Percentiles rank a stretch among this genome's conserved stretches.
These are phyloP conservation scores for Terfezia boudieri DNA, from an alignment of 495 filamentous ascomycete genomes.

Conservation along the genomic window DNA sequence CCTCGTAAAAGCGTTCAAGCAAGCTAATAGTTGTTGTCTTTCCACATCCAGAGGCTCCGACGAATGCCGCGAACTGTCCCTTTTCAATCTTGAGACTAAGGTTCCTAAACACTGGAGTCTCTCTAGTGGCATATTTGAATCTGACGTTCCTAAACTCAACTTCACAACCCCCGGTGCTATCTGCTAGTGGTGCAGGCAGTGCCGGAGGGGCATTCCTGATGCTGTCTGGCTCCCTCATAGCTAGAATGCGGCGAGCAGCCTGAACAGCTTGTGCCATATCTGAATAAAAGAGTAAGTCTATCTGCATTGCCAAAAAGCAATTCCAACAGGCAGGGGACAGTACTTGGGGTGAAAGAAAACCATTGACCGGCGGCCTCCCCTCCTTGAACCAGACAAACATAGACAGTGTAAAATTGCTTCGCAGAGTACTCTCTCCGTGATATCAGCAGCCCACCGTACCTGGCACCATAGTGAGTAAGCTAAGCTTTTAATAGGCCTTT, in stretches of 20 bases:
- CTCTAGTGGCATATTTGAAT: conserved; percentile 36
- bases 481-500: too few species aligned
- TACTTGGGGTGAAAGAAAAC: conserved; percentile 5
- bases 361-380: conserved; percentile 13
- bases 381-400: conserved; percentile 19
- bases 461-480: too few species aligned
- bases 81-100: conserved; percentile 36
- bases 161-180: conserved; percentile 23
- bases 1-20: conserved; percentile 32
- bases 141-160: conserved; percentile 34
- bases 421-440: conserved; percentile 9
- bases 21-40: conserved; percentile 47
- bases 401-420: conserved; percentile 20
- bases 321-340: neutral
- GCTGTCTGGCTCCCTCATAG: neutral
- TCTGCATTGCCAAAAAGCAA: neutral
- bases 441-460: conserved; percentile 22
- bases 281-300: neutral
- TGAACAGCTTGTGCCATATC: conserved; percentile 4
- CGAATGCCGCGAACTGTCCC: conserved; percentile 45
- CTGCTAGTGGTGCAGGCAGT: conserved; percentile 1
- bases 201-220: neutral
- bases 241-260: conserved; percentile 7
- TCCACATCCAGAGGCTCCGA: conserved; percentile 49
- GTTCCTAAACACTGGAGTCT: conserved; percentile 28